Evolutionary conservation across 1,139 yeast genomes (phyloP).

Genomic region (Candida sojae): DNA sequence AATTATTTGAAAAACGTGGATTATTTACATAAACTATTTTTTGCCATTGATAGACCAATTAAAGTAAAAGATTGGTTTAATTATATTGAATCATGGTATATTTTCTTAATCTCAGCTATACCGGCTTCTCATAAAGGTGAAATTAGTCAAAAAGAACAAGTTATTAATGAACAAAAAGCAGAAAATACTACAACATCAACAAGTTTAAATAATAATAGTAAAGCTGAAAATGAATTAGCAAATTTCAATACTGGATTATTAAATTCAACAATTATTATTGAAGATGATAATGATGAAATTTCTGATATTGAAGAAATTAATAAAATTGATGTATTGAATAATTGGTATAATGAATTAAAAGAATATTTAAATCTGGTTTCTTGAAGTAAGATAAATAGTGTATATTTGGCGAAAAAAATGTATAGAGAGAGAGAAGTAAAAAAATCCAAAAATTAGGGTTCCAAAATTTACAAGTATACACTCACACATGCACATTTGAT

Average conservation of each 20-base stretch:
- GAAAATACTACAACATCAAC: conserved; percentile 17
- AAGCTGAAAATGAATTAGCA: conserved; percentile 11
- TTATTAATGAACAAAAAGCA: conserved; percentile 35
- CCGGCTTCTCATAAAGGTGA: conserved; percentile 30
- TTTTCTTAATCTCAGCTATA: conserved; percentile 27
- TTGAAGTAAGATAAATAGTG: neutral
- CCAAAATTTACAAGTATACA: too few relatives aligned
- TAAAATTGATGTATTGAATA: conserved; percentile 3
- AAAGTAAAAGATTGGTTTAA: conserved; percentile 20
- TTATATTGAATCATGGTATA: conserved; percentile 39
- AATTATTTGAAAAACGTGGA: neutral
- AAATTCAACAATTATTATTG: conserved; percentile 10
- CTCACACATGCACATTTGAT: too few relatives aligned
- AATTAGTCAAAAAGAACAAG: conserved; percentile 43
- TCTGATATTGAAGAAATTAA: conserved; percentile 6
- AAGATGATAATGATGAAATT: conserved; percentile 7
- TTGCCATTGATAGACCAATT: conserved; percentile 20
- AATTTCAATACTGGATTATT: conserved; percentile 15
- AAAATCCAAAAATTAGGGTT: too few relatives aligned
- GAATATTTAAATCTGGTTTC: conserved; percentile 1
- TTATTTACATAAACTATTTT: conserved; percentile 17
- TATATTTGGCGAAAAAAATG: neutral
- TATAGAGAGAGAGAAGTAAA: neutral
- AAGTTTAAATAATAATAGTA: neutral
- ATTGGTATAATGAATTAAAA: conserved; percentile 1